Base-by-base conservation (phyloP, 768 basidiomycete genomes). In the Boletus subcaerulescens region DNA sequence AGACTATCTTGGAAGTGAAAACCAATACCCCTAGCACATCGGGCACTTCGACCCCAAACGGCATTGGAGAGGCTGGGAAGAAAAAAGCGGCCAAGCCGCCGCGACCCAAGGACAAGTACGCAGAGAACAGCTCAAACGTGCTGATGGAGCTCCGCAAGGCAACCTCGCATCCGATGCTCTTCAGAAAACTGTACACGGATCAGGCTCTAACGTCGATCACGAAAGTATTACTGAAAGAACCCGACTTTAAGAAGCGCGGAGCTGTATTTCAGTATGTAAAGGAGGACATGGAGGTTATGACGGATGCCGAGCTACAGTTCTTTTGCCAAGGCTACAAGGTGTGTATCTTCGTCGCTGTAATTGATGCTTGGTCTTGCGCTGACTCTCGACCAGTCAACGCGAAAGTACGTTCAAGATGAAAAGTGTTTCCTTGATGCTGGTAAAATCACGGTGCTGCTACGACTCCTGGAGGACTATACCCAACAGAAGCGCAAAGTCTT, bases 271-370 rank as follows among this genome's bases (percentile, higher is more conserved):
- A 94, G 32, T 82, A 86, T 57, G 93, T 99, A 48, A 91, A 93
- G 67, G 97, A 99, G 70, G 97, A 99, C 71, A 93, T 99, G 90
- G 84, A 90, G 62, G 88, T 97, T 18, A 98, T 98, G 96, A 96
- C 93, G 42, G 97, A 99, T 71, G 88, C 93, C 9, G 97, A 98
- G 73, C 77, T 99, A 35, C 93, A 97, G 64, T 72, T 82, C 40
- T 96, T 95, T 67, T 90, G 89, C 64, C 80, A 81, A 46, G 83
- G 84, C 12, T 96, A 96, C 74, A 93, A 91, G 81, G 93, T 93
- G 17, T 33, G 53, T 40, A 33, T 50, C 4, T 47, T 32, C 1
- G 10, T 50, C 18, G 4, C 17, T 17, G n/a, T 22, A 8, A 38
- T 38, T 18, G n/a, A 31, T 10, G 4, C 14, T 18, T 8, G 32